Evolutionary conservation across 179 eudicot species (phyloP).

Genomic region (Beta lomatogona): DNA sequence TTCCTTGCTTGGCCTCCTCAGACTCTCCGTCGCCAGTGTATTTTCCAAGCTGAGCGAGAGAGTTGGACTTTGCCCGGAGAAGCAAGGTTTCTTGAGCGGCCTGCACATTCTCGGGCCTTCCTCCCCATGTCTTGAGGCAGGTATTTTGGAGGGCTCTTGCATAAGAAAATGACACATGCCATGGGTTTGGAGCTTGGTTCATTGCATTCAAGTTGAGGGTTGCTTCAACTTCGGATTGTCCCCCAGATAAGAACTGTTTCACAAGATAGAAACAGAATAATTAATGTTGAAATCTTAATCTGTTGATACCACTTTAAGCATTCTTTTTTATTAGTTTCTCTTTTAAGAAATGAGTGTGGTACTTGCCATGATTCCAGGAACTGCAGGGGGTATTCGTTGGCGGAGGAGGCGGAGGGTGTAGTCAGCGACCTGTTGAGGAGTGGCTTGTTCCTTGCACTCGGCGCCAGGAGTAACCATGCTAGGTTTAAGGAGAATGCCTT

Average conservation of each 20-base stretch:
- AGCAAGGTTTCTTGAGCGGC: conserved; percentile 62
- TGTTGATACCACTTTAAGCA: background rate
- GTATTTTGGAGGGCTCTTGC: conserved; percentile 67
- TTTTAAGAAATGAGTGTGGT: background rate
- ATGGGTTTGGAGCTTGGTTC: conserved; percentile 69
- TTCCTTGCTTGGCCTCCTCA: conserved; percentile 57
- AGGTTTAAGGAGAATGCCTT: conserved; percentile 62
- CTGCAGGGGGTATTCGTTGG: conserved; percentile 56
- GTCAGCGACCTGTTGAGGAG: conserved; percentile 49
- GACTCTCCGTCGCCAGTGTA: conserved; percentile 62
- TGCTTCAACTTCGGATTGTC: conserved; percentile 65
- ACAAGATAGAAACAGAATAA: background rate
- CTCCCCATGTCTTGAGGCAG: conserved; percentile 67
- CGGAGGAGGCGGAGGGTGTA: conserved; percentile 51
- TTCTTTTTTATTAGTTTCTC: background rate
- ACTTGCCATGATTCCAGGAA: conserved; percentile 67
- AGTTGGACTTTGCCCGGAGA: conserved; percentile 52
- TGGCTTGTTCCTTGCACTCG: conserved; percentile 50
- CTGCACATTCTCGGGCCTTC: conserved; percentile 58
- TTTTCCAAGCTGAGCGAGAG: conserved; percentile 64
- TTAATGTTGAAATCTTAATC: background rate
- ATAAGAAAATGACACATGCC: conserved; percentile 70
- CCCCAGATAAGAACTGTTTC: conserved; percentile 62
- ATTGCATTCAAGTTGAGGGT: conserved; percentile 64
- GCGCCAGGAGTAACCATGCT: conserved; percentile 78